These are phyloP conservation scores for Penicillium riverlandense DNA, from an alignment of 495 filamentous ascomycete species.

Conservation along the genomic window DNA sequence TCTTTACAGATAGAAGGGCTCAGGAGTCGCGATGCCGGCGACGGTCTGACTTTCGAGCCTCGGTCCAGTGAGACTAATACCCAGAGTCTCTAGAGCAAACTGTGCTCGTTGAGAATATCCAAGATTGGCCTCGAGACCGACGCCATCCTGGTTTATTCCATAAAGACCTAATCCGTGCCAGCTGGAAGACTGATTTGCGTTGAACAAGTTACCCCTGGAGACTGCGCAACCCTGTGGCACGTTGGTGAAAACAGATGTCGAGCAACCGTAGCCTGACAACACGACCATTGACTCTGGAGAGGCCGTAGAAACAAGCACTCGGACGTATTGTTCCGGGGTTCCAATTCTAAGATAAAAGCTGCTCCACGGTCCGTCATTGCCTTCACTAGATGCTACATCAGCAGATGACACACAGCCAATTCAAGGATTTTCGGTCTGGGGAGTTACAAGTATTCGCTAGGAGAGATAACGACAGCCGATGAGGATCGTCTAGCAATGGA, in stretches of 20 bases:
- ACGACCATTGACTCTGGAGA: constrained; percentile 17
- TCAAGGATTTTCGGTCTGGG: background rate
- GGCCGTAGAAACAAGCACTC: constrained; percentile 13
- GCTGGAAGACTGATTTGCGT: constrained; percentile 8
- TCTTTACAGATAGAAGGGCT: constrained; percentile 15
- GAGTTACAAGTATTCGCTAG: constrained; percentile 15
- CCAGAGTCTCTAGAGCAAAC: constrained; percentile 8
- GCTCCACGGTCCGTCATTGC: constrained; percentile 19
- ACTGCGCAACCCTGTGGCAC: constrained; percentile 12
- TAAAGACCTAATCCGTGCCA: constrained; percentile 11
- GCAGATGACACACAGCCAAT: background rate
- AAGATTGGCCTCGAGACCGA: constrained; percentile 14
- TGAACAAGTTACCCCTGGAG: constrained; percentile 12
- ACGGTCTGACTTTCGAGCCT: constrained; percentile 13
- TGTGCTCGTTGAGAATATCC: constrained; percentile 10
- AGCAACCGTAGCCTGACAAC: constrained; percentile 14
- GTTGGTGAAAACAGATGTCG: constrained; percentile 6
- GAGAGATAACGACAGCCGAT: constrained; percentile 8
- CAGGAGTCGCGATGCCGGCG: constrained; percentile 11
- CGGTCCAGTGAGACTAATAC: constrained; percentile 5
- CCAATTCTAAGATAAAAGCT: constrained; percentile 12
- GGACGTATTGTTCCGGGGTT: constrained; percentile 9
- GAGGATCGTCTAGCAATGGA: constrained; percentile 3
- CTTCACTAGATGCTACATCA: constrained; percentile 5
- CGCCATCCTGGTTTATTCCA: constrained; percentile 8